Evolutionary conservation across 176 grass and related monocot species (phyloP).

Genomic region (Carex kokanica): DNA sequence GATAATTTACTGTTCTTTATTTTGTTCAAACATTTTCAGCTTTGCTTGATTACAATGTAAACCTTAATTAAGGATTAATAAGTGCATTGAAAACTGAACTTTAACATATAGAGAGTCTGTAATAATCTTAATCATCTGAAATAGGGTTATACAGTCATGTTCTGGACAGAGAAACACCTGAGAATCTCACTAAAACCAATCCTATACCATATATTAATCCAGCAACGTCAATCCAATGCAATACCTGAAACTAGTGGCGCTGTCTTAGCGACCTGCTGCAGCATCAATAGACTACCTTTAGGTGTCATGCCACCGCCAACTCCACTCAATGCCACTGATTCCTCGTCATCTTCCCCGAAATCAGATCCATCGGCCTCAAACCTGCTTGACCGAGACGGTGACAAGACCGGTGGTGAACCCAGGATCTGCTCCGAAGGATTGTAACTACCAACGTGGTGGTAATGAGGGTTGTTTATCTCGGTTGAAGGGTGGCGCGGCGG

Average conservation of each 20-base stretch:
- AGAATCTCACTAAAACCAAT: background rate
- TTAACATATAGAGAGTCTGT: background rate
- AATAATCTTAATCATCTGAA: background rate
- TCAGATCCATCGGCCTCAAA: conserved; percentile 36
- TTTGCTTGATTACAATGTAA: background rate
- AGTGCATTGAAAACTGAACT: background rate
- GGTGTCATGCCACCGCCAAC: background rate
- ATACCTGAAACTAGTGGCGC: conserved; percentile 34
- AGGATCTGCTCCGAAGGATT: conserved; percentile 39
- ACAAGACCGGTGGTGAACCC: conserved; percentile 26
- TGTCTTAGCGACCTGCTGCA: conserved; percentile 20
- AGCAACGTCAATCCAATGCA: background rate
- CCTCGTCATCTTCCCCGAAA: conserved; percentile 17
- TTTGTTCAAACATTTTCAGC: background rate
- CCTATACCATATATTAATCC: background rate
- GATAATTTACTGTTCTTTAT: background rate
- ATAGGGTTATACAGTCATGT: background rate
- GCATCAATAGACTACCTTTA: conserved; percentile 17
- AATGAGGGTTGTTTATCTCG: conserved; percentile 21
- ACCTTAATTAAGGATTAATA: background rate
- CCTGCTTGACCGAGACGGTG: conserved; percentile 29
- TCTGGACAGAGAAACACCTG: no score
- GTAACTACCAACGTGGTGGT: conserved; percentile 33
- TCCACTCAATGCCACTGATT: conserved; percentile 33
- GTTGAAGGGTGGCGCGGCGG: conserved; percentile 56